These are phyloP conservation scores for Fraxinus cuspidata DNA, from an alignment of 257 asterid species.

Conservation along the genomic window DNA sequence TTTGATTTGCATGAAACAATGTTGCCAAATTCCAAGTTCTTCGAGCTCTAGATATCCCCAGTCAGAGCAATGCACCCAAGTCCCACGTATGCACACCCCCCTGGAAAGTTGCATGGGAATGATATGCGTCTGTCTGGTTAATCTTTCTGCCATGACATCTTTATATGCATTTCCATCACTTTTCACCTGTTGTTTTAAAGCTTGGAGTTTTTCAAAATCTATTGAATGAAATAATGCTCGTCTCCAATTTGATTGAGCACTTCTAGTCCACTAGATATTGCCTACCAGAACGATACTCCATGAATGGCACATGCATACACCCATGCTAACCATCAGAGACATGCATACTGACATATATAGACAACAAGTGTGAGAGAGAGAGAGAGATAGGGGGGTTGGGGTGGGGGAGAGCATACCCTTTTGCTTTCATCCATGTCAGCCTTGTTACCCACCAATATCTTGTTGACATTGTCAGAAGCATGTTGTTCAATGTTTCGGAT, in stretches of 20 bases:
- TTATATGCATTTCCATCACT: constrained; percentile 1
- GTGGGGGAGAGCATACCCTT: not conserved
- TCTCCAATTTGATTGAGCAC: constrained; percentile 6
- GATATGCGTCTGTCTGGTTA: not conserved
- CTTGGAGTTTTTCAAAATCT: constrained; percentile 1
- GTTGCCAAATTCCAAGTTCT: constrained; percentile 12
- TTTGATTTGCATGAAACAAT: constrained; percentile 13
- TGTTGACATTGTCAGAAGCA: not conserved
- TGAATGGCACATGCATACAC: not conserved
- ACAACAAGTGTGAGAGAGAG: not conserved
- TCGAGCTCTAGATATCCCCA: not conserved
- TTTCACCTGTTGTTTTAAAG: constrained; percentile 15
- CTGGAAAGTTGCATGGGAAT: not conserved
- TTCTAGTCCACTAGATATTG: constrained; percentile 9
- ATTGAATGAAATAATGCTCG: constrained; percentile 7
- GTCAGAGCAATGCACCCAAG: constrained; percentile 14
- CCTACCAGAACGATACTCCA: constrained; percentile 6
- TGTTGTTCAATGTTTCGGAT: not conserved
- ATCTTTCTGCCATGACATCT: not conserved
- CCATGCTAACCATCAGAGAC: not conserved
- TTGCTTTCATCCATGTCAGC: not conserved
- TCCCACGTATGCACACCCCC: constrained; percentile 3
- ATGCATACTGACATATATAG: not conserved
- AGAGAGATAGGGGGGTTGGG: not conserved
- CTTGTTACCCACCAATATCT: not conserved